phyloP scores from a whole-genome alignment of 2,329 filamentous ascomycete species.

The Sarocladium brachiariae region DNA sequence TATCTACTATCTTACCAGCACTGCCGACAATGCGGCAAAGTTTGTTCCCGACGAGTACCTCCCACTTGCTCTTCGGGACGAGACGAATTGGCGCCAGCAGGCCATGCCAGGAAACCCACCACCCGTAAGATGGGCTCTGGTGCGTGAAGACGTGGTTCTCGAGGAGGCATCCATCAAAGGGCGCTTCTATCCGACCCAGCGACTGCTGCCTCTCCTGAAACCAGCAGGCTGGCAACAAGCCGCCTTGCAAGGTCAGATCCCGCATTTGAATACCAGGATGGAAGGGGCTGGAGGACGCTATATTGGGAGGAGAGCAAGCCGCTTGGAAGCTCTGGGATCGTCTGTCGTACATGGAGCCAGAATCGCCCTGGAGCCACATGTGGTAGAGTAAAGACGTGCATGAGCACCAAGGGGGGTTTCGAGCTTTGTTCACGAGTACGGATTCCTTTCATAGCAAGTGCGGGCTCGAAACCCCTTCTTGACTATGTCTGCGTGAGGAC shows the following conservation, averaged over 20 bases:
- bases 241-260: conserved; percentile 33
- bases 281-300: conserved; percentile 30
- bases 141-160: conserved; percentile 38
- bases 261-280: conserved; percentile 47
- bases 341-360: conserved; percentile 31
- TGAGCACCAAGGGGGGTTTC: too few species aligned
- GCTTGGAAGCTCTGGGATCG: conserved; percentile 36
- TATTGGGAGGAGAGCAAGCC: conserved; percentile 33
- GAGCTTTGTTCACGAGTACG: too few species aligned
- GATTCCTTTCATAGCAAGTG: too few species aligned
- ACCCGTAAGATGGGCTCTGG: conserved; percentile 31
- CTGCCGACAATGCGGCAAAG: conserved; percentile 19
- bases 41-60: conserved; percentile 29
- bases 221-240: conserved; percentile 30
- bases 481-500: too few species aligned
- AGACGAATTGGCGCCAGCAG: conserved; percentile 32
- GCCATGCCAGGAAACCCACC: conserved; percentile 19
- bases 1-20: conserved; percentile 29
- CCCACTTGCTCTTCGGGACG: conserved; percentile 34
- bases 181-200: conserved; percentile 51
- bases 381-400: conserved; percentile 23
- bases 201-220: conserved; percentile 44
- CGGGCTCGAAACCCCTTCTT: too few species aligned
- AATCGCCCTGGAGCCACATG: conserved; percentile 28
- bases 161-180: conserved; percentile 43